Base-by-base conservation (phyloP, 176 grass and related monocot genomes). In the Alopecurus myosuroides region DNA sequence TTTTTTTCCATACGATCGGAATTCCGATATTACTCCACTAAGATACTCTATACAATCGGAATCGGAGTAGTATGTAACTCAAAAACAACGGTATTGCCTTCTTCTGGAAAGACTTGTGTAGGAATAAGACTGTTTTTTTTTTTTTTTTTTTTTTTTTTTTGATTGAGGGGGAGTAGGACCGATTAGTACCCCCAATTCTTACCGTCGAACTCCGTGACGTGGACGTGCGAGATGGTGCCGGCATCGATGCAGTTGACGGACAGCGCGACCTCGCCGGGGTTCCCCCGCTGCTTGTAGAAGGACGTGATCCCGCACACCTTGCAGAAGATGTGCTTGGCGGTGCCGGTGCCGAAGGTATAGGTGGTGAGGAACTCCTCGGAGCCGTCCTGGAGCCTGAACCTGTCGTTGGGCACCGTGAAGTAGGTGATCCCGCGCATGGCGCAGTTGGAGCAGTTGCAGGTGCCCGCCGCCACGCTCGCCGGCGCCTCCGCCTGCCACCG, bases 341-440 rank as follows among this genome's bases (percentile, higher is more conserved):
- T 94, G 86, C 87, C 90, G 34, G 94, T 94, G 63, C 90, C 94
- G 58, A 94, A 97, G 72, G 88, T 91, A 76, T 97, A 97, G 37
- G 88, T 88, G 82, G 95, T 86, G 18, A 97, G 85, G 86, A 77
- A 94, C 76, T 89, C 82, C 15, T 74, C 64, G 17, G 88, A 74
- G 70, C 76, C 86, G 9, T 50, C 7, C n/a, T 35, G 13, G 20
- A 97, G 92, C 14, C 74, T 34, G 90, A 97, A 93, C 79, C 48
- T 94, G 18, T 41, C 77, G 41, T 76, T 81, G 64, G 92, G 90
- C 42, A 97, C 92, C 29, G 87, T 23, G 78, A 97, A 93, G 69
- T 86, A 57, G 53, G 39, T 77, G 86, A 91, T 97, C 70, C 60
- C 86, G 26, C 88, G 85, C 90, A 94, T 89, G 82, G 89, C 77